These are phyloP conservation scores for Kazachstania martiniae DNA, from an alignment of 805 yeast species.

Conservation along the genomic window DNA sequence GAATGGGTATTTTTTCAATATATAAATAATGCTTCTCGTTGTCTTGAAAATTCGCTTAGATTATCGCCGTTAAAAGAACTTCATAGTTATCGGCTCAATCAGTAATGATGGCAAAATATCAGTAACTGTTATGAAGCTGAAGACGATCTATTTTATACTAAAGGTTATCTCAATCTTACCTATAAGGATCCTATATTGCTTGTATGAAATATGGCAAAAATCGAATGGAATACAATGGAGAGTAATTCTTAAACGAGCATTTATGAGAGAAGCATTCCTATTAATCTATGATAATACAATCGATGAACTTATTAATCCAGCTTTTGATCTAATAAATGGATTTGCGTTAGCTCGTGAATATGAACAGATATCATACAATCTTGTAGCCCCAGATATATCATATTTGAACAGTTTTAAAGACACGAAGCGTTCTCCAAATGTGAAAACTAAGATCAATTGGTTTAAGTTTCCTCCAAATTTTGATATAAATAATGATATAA, in stretches of 20 bases:
- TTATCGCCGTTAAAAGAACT: too few relatives aligned
- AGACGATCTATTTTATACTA: slow-evolving; percentile 3
- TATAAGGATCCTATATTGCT: background rate
- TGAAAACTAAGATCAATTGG: slow-evolving; percentile 5
- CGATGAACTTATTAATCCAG: slow-evolving; percentile 10
- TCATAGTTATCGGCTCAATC: too few relatives aligned
- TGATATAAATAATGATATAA: slow-evolving; percentile 9
- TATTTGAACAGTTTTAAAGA: background rate
- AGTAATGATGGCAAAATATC: too few relatives aligned
- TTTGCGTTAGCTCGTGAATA: too few relatives aligned
- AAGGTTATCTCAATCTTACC: slow-evolving; percentile 7
- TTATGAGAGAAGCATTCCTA: slow-evolving; percentile 9
- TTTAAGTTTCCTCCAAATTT: slow-evolving; percentile 8
- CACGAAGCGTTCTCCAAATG: too few relatives aligned
- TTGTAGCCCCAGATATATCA: background rate
- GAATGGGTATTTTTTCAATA: too few relatives aligned
- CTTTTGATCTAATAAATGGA: slow-evolving; percentile 4
- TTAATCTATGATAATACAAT: slow-evolving; percentile 6
- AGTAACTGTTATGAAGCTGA: background rate
- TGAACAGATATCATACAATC: too few relatives aligned
- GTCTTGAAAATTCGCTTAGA: too few relatives aligned
- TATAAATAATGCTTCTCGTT: too few relatives aligned
- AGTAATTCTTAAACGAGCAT: too few relatives aligned
- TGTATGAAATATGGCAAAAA: too few relatives aligned
- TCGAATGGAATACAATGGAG: too few relatives aligned